Conservation (phyloP, 139 green algal genomes). For the Eudorina sp. region DNA sequence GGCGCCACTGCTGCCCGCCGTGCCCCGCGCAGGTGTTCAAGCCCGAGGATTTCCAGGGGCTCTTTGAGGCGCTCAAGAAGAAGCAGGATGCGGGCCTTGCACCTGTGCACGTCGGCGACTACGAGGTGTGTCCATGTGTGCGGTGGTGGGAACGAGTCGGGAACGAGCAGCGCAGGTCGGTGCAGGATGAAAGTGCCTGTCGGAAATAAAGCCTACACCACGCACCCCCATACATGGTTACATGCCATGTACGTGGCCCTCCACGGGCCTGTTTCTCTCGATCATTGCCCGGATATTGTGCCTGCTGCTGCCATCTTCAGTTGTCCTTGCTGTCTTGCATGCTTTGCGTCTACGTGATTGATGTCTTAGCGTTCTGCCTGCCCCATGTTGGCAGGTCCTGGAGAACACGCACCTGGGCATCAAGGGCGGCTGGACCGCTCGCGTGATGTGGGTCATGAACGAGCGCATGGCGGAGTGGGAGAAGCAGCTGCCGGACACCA, state of each 20-base stretch:
- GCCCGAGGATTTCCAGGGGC: background rate
- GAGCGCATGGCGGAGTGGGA: conserved; percentile 32
- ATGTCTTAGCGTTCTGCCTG: no score
- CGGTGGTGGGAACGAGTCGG: no score
- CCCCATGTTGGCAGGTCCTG: background rate
- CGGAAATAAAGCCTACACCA: no score
- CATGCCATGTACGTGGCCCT: no score
- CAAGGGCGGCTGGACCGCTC: conserved; percentile 8
- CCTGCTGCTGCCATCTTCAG: no score
- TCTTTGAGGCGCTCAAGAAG: background rate
- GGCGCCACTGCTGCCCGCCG: background rate
- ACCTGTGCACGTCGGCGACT: background rate
- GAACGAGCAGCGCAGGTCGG: no score
- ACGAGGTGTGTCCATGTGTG: conserved; percentile 26
- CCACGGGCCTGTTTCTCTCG: no score
- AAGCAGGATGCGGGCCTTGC: background rate
- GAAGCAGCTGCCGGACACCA: conserved; percentile 34
- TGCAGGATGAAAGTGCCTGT: no score
- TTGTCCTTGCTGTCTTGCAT: no score
- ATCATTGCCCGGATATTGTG: no score
- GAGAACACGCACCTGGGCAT: background rate
- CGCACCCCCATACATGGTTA: no score
- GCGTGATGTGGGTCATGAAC: conserved; percentile 50
- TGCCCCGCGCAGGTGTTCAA: background rate
- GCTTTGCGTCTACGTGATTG: no score